Evolutionary conservation across 108 stramenopile genomes (phyloP), one percentile per base, ranked within the genome.

Genomic region (Cyclotella sp.): DNA sequence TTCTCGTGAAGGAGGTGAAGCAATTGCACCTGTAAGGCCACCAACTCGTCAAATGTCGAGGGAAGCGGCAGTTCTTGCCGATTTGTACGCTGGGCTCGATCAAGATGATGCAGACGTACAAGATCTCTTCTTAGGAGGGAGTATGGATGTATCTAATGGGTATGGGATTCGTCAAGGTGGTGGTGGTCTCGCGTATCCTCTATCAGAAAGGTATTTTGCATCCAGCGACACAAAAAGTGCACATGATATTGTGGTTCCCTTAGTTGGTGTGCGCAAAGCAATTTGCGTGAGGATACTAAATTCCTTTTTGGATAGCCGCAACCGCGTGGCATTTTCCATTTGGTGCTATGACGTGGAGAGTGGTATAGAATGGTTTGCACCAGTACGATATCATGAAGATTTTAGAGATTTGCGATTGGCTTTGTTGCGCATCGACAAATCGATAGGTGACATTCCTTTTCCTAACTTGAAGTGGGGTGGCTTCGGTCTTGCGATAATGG

Each of bases 351-450:
- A 95, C 66, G 80, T 87, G 2, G 95, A 95, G 69, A 81, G 86
- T 40, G 89, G 86, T 11, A 64, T 69, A 42, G 95, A 95, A 64
- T 95, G 91, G 91, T 95, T 91, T 75, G 95, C 95, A 21, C 95
- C 95, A 3, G 82, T 92, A 45, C 81, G 95, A 41, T 93, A 91
- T 55, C 84, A 79, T 79, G 42, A 84, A 40, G 95, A 95, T 73
- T 95, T 95, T 72, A 63, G 76, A 67, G 95, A 95, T 43, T 79
- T 95, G 28, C 82, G 89, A 0, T 62, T 57, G 29, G 87, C 87
- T 30, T 53, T 85, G 12, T 41, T 88, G 3, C 43, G 55, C 9
- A 57, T 91, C 21, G 72, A 84, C 49, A 82, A 76, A 19, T 47
- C 77, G 12, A 65, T 86, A 49, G 64, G 34, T 14, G 82, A 91